Evolutionary conservation across 2,329 filamentous ascomycete genomes (phyloP), one percentile per base, ranked within the genome.

Genomic region (Colletotrichum scovillei): DNA sequence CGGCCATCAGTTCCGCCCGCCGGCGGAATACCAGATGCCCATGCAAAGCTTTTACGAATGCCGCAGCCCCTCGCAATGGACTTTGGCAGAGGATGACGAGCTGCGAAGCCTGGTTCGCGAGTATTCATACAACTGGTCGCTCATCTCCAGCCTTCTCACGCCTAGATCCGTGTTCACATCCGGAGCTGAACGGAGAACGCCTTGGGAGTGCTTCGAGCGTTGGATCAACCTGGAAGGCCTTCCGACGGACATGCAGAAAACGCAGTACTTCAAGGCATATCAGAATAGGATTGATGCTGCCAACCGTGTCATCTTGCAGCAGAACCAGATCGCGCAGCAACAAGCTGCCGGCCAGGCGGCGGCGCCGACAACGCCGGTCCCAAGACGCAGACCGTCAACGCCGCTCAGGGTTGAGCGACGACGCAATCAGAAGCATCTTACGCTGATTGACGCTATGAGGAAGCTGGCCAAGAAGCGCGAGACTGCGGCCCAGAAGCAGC

Each of bases 201-300:
- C 96, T 0, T 99, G 97, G 97, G 97, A 99, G 84, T 99, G 97
- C 80, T 99, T 99, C 78, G 97, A 99, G 83, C 91, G 97, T 56
- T 99, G 96, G 96, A 93, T 98, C 67, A 92, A 94, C 77, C 86
- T 98, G 14, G 97, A 98, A 83, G 95, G 95, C 1, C 86, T 98
- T 49, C 96, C 97, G 5, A 91, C 93, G 12, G 97, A 99, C 76
- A 97, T 98, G 93, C 92, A 93, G 22, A 98, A 98, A 84, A 98
- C 95, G 0, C 93, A 95, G 57, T 99, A 98, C 81, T 99, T 98
- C 87, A 94, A 95, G 79, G 84, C 89, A 1, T 92, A 92, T 79
- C 91, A 90, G 75, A 84, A 83, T 11, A 84, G 91, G 32, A 91
- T 92, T 32, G 89, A 92, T 68, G 82, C 86, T 9, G 91, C 90